Evolutionary conservation across 176 grass and related monocot species (phyloP), one percentile per base, ranked within the genome.

Genomic region (Aegilops sharonensis): DNA sequence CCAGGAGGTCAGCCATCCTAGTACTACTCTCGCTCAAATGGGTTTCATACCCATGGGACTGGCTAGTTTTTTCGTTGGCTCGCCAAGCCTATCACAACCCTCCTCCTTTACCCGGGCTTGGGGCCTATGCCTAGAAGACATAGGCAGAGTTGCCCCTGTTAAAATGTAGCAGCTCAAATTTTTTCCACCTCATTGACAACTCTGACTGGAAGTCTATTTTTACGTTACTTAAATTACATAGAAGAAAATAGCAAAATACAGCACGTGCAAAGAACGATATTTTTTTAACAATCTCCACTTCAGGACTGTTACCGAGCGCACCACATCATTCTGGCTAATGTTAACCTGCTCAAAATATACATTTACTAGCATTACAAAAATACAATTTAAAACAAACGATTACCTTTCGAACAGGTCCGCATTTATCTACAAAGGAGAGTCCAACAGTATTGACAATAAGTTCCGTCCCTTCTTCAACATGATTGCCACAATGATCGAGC

Each of bases 401-500:
- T 81, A 87, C 85, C 85, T 87, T 81, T 39, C 68, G 78, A 64
- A 37, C 5, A 52, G 8, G 5, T 59, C 56, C 42, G 1, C 48
- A 36, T 50, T 74, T 87, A 64, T 81, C 85, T 64, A 80, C 39
- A 73, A 87, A 73, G 30, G 50, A 73, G 12, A 87, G n/a, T 73
- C 85, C 77, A 9, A 80, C 77, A 64, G 63, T 32, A 48, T 24
- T 3, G 56, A 87, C 29, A 50, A 27, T 47, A 48, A 87, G 77
- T 73, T 87, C 7, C 0, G 37, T 87, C 71, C 77, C 85, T 73
- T 81, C 77, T 73, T 87, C 67, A 37, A 87, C 67, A 80, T 87
- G 85, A 87, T 87, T 87, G 5, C 77, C 36, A 24, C 69, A 87
- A 24, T 87, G 37, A 34, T 87, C 85, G 0, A 87, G 63, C 20